A percentile compares a stretch with the other conserved stretches of the same genome.
These are phyloP conservation scores for Tilletia indica DNA, from an alignment of 1,284 basidiomycete genomes.

Conservation along the genomic window DNA sequence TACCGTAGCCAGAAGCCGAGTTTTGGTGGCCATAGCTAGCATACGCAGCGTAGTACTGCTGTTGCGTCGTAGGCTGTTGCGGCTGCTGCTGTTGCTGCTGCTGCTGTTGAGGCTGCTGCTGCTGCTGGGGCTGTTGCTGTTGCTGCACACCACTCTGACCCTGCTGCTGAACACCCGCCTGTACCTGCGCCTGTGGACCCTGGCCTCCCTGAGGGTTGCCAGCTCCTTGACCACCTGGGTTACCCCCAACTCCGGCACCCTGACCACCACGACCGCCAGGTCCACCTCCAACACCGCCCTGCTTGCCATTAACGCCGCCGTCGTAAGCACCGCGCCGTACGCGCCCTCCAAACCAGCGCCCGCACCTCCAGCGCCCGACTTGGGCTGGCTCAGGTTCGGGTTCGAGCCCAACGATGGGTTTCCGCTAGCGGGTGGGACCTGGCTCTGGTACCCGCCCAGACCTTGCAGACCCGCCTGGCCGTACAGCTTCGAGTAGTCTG, in stretches of 20 bases:
- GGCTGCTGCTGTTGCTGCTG: constrained; percentile 38
- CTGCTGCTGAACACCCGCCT: constrained; percentile 29
- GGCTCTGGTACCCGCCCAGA: constrained; percentile 18
- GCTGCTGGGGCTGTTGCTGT: constrained; percentile 22
- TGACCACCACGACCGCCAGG: constrained; percentile 1
- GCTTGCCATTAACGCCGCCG: background rate
- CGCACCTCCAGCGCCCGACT: constrained; percentile 19
- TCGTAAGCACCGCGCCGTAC: constrained; percentile 8
- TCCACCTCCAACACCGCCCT: background rate
- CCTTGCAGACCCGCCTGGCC: constrained; percentile 24
- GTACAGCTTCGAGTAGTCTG: constrained; percentile 52
- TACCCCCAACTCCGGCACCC: background rate
- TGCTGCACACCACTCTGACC: constrained; percentile 30
- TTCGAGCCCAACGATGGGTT: constrained; percentile 16
- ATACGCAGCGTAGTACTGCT: constrained; percentile 50
- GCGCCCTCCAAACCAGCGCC: constrained; percentile 18
- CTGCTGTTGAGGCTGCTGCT: constrained; percentile 33
- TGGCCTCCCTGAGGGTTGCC: background rate
- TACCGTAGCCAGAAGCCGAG: constrained; percentile 27
- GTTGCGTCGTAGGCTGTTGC: constrained; percentile 52
- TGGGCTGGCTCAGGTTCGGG: constrained; percentile 16
- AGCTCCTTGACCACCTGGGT: background rate
- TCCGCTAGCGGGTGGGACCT: background rate
- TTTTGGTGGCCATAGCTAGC: constrained; percentile 41
- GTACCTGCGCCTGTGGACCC: background rate